Evolutionary conservation across 2,329 filamentous ascomycete species (phyloP).

Genomic region (Penicillium crustosum): DNA sequence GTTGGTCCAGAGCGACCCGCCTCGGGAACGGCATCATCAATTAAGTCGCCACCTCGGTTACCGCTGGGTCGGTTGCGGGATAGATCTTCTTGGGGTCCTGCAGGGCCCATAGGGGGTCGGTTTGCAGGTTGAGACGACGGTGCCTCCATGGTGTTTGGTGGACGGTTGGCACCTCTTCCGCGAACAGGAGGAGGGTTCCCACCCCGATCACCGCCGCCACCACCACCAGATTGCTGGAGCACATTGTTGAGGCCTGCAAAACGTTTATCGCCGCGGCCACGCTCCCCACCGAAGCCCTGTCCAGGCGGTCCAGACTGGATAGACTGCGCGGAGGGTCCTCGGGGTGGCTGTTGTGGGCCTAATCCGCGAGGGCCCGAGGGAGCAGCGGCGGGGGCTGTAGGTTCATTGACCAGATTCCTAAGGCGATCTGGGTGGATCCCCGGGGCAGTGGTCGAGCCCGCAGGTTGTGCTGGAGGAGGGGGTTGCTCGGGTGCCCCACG

Average conservation of each 20-base stretch:
- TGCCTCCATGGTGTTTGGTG: slow-evolving; percentile 31
- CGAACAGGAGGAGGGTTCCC: slow-evolving; percentile 39
- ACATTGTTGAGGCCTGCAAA: slow-evolving; percentile 50
- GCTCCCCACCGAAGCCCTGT: slow-evolving; percentile 37
- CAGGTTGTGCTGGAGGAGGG: slow-evolving; percentile 31
- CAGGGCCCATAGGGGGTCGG: slow-evolving; percentile 34
- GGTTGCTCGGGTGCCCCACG: slow-evolving; percentile 37
- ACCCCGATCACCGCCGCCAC: slow-evolving; percentile 33
- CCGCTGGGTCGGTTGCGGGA: slow-evolving; percentile 31
- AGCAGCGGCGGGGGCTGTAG: not conserved
- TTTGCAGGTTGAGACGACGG: slow-evolving; percentile 33
- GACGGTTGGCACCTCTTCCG: slow-evolving; percentile 41
- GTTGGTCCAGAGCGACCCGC: slow-evolving; percentile 33
- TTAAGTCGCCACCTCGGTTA: slow-evolving; percentile 32
- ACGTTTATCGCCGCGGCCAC: slow-evolving; percentile 47
- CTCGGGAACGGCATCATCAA: slow-evolving; percentile 38
- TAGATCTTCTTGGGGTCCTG: slow-evolving; percentile 31
- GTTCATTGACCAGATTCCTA: slow-evolving; percentile 42
- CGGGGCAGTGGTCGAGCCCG: slow-evolving; percentile 38
- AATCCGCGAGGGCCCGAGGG: slow-evolving; percentile 14
- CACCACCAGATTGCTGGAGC: slow-evolving; percentile 45
- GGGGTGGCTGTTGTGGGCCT: slow-evolving; percentile 28
- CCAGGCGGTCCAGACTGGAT: slow-evolving; percentile 39
- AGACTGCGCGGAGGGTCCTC: slow-evolving; percentile 36
- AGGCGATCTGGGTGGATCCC: slow-evolving; percentile 58